Evolutionary conservation across 2,329 filamentous ascomycete species (phyloP).

Genomic region (Colletotrichum tropicicola): DNA sequence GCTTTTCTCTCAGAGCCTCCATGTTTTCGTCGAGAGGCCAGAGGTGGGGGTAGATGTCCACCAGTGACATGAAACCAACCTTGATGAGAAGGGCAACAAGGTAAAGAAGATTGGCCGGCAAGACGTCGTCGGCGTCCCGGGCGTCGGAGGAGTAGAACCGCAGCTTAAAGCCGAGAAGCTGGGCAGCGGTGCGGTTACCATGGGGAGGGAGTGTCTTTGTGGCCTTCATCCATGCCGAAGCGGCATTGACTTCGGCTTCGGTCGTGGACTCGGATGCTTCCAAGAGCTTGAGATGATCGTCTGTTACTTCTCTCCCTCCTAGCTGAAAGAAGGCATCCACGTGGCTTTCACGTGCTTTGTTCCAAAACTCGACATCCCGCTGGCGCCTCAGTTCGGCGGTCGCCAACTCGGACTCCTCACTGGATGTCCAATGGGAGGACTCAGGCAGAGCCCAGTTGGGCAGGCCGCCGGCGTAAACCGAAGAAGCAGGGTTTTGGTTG

Average conservation of each 20-base stretch:
- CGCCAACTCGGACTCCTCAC: conserved; percentile 73
- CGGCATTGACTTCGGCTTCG: conserved; percentile 62
- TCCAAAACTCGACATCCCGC: conserved; percentile 84
- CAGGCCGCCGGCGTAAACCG: conserved; percentile 69
- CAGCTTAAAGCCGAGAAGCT: conserved; percentile 95
- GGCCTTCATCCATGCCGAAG: conserved; percentile 78
- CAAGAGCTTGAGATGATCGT: conserved; percentile 61
- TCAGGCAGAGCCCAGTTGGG: conserved; percentile 86
- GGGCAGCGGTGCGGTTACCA: conserved; percentile 91
- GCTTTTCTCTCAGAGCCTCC: conserved; percentile 75
- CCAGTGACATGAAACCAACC: conserved; percentile 93
- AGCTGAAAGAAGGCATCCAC: conserved; percentile 91
- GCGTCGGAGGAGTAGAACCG: conserved; percentile 90
- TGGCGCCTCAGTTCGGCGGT: conserved; percentile 64
- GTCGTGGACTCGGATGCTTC: conserved; percentile 49
- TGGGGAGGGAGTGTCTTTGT: conserved; percentile 85
- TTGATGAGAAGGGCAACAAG: conserved; percentile 93
- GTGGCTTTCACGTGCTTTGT: conserved; percentile 77
- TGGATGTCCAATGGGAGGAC: conserved; percentile 68
- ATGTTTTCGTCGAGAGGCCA: conserved; percentile 88
- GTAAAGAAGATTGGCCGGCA: conserved; percentile 93
- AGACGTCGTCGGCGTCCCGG: conserved; percentile 76
- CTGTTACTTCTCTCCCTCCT: conserved; percentile 74
- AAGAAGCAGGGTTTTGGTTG: conserved; percentile 52
- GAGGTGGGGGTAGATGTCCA: conserved; percentile 90